Evolutionary conservation across 345 rosid species (phyloP), one percentile per base, ranked within the genome.

Genomic region (Conringia planisiliqua): DNA sequence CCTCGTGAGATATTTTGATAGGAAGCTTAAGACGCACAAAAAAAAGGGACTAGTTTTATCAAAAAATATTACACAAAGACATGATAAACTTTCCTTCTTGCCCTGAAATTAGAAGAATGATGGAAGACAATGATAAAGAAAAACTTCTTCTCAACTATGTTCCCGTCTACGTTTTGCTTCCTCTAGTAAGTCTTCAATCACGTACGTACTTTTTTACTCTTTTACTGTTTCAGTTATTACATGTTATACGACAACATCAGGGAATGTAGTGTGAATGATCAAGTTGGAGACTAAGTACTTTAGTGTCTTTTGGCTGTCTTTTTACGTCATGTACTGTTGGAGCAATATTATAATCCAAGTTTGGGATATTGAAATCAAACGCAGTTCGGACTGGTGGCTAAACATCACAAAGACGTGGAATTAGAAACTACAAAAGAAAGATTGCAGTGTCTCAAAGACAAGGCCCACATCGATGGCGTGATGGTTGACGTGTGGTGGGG

Each of bases 401-500:
- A 22, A 27, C 9, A 54, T 12, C 11, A 1, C 30, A 54, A 27
- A 54, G 2, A 54, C 35, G 33, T 4, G 1, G 59, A 54, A 13
- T 12, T 26, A 2, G 29, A 54, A 27, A 10, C 6, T 10, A 54
- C 35, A 54, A 7, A 5, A 54, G 5, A 3, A 2, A 3, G 12
- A 5, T 13, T 52, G 33, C 1, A 24, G 16, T 2, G 17, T 10
- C 35, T 54, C 33, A 54, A 54, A 33, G 4, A 52, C 12, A 33
- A 54, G 17, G 33, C 33, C 12, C 3, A 2, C 59, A 54, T 54
- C 9, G 59, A 54, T 6, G 59, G 59, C 12, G 33, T 54, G 59
- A 54, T 54, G 59, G 59, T 54, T 10, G 59, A 54, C n/a, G 35
- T 54, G 35, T 54, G 59, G 59, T 54, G 59, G 59, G 59, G 59